Evolutionary conservation across 2,329 filamentous ascomycete species (phyloP).

Genomic region (Apiospora malaysiana): DNA sequence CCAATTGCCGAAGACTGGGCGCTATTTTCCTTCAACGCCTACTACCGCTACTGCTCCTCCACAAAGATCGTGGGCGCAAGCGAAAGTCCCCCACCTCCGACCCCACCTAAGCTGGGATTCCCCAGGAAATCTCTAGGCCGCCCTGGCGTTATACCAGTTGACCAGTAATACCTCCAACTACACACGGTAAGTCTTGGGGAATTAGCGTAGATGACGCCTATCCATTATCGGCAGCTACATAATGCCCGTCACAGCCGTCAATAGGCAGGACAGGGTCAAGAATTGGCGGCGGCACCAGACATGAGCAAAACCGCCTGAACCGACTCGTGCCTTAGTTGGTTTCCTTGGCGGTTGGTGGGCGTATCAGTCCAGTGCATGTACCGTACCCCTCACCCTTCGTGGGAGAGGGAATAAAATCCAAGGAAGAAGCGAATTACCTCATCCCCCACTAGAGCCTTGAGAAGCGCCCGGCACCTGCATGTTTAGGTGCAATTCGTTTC

Average conservation of each 20-base stretch:
- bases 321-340: neutral
- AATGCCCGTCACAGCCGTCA: neutral
- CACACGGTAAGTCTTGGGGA: neutral
- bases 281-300: neutral
- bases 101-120: conserved; percentile 9
- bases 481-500: conserved; percentile 10
- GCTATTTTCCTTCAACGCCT: neutral
- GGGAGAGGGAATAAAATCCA: neutral
- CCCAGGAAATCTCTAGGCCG: conserved; percentile 1
- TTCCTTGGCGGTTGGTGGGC: neutral
- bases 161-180: neutral
- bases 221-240: neutral
- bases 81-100: neutral
- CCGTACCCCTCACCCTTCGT: neutral
- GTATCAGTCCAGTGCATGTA: neutral
- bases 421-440: neutral
- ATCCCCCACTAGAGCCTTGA: conserved; percentile 1
- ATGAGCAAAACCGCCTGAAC: neutral
- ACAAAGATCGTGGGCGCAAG: neutral
- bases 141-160: neutral
- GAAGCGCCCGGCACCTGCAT: neutral
- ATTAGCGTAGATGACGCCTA: neutral
- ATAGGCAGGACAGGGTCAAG: neutral
- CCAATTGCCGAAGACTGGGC: conserved; percentile 7
- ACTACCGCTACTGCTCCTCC: neutral